Evolutionary conservation across 2,329 filamentous ascomycete species (phyloP).

Genomic region (Calonectria pseudoturangicola): DNA sequence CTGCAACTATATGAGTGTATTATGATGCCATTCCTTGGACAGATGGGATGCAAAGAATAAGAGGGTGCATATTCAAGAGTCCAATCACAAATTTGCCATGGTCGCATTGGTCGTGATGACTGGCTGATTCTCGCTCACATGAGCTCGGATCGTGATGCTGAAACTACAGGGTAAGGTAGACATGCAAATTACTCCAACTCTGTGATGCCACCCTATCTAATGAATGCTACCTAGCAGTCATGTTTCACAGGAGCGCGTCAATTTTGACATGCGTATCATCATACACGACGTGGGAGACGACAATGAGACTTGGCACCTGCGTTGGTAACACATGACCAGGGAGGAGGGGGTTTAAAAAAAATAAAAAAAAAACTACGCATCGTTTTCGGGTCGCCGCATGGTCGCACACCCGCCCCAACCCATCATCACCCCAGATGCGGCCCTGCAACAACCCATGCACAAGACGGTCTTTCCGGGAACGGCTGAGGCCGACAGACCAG

Average conservation of each 20-base stretch:
- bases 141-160: constrained; percentile 11
- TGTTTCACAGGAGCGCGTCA: background rate
- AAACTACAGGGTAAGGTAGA: constrained; percentile 16
- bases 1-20: constrained; percentile 1
- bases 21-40: background rate
- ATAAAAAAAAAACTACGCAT: constrained; percentile 5
- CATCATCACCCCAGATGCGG: constrained; percentile 21
- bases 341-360: background rate
- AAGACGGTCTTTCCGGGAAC: constrained; percentile 20
- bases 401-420: constrained; percentile 22
- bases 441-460: constrained; percentile 28
- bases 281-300: constrained; percentile 5
- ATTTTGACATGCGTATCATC: background rate
- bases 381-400: constrained; percentile 27
- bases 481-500: constrained; percentile 36
- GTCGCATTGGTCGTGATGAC: constrained; percentile 24
- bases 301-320: background rate
- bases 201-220: constrained; percentile 18
- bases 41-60: background rate
- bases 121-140: constrained; percentile 10
- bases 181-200: constrained; percentile 12
- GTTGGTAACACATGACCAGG: background rate
- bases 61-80: background rate
- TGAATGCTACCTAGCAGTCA: constrained; percentile 15
- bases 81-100: constrained; percentile 22